phyloP scores from a whole-genome alignment of 257 asterid species.

The Plectranthus barbatus region DNA sequence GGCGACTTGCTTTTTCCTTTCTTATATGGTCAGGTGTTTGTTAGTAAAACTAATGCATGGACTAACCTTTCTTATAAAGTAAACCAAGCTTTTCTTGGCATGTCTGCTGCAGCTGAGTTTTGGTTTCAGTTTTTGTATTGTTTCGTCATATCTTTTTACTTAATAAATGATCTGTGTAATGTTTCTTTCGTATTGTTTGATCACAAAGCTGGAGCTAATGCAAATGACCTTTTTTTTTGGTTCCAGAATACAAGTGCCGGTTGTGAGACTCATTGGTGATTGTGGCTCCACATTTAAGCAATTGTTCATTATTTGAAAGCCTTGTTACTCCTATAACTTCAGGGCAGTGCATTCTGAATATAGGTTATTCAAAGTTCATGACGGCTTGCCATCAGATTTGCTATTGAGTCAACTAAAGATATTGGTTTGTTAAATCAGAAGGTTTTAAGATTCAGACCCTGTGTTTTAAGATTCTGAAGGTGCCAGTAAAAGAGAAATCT shows the following conservation, averaged over 20 bases:
- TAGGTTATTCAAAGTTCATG: constrained; percentile 34
- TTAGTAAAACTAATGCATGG: neutral
- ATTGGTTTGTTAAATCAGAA: constrained; percentile 33
- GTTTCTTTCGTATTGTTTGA: constrained; percentile 6
- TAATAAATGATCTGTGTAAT: neutral
- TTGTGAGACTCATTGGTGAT: constrained; percentile 57
- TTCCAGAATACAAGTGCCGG: constrained; percentile 68
- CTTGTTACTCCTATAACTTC: constrained; percentile 26
- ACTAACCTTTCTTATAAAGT: too few species aligned
- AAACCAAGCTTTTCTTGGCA: too few species aligned
- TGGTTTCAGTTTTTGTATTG: neutral
- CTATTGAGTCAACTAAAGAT: constrained; percentile 50
- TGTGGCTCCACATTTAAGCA: constrained; percentile 47
- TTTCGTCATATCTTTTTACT: neutral
- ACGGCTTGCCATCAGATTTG: constrained; percentile 47
- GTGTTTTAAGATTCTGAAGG: constrained; percentile 33
- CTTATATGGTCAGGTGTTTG: neutral
- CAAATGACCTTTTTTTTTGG: constrained; percentile 45
- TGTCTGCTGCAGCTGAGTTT: too few species aligned
- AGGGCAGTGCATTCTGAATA: constrained; percentile 33
- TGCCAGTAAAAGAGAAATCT: constrained; percentile 34
- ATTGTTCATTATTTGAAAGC: constrained; percentile 46
- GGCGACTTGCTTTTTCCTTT: neutral
- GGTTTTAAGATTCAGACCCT: constrained; percentile 33
- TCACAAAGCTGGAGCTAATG: constrained; percentile 17